These are phyloP conservation scores for Paralagenidium karlingii DNA, from an alignment of 352 stramenopile genomes.

Conservation along the genomic window DNA sequence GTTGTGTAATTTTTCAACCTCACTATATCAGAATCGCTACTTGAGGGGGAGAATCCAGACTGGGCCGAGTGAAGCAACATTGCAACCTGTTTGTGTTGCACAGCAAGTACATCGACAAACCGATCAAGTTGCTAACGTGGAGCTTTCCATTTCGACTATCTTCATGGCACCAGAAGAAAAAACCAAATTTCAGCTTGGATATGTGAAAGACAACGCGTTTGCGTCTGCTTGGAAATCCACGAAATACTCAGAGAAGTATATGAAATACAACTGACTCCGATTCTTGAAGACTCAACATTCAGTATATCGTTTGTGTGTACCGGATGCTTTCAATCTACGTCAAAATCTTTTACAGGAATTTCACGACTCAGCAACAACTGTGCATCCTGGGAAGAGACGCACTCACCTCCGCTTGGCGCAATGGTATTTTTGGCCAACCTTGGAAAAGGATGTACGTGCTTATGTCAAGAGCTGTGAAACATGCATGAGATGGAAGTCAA, in stretches of 20 bases:
- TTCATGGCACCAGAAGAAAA: not conserved
- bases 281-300: not conserved
- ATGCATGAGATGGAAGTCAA: slow-evolving; percentile 2
- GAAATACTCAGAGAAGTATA: not conserved
- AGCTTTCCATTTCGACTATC: not conserved
- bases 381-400: slow-evolving; percentile 2
- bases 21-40: no score
- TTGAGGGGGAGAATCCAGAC: slow-evolving; percentile 1
- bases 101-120: no score
- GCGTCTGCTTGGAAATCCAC: not conserved
- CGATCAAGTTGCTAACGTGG: slow-evolving; percentile 1
- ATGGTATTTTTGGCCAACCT: slow-evolving; percentile 7
- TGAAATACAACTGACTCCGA: not conserved
- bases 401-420: slow-evolving; percentile 1
- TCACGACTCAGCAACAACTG: slow-evolving; percentile 1
- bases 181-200: not conserved
- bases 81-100: no score
- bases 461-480: slow-evolving; percentile 4
- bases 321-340: not conserved
- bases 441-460: slow-evolving; percentile 2
- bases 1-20: no score
- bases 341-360: slow-evolving; percentile 1
- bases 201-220: not conserved
- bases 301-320: not conserved
- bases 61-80: not conserved